A percentile compares a stretch with the other conserved stretches of the same genome.
Evolutionary conservation across 2,329 filamentous ascomycete species (phyloP).

Genomic region (Pestalotiopsis sp.): DNA sequence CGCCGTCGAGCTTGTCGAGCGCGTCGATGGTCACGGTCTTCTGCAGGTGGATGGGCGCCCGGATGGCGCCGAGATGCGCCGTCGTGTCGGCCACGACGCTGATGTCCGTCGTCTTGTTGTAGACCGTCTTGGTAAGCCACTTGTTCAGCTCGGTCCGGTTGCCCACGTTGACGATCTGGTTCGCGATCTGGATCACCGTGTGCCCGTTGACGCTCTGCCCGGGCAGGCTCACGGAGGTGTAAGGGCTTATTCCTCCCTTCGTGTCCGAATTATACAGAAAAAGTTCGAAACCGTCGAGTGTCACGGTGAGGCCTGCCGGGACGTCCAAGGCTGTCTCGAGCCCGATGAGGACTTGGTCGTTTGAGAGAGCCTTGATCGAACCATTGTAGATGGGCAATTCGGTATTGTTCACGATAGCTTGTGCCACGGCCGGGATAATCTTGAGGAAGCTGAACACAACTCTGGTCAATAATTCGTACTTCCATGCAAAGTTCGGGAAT

Average conservation of each 20-base stretch:
- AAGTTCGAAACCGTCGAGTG: constrained; percentile 36
- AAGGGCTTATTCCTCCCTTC: constrained; percentile 25
- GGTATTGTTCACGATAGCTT: constrained; percentile 38
- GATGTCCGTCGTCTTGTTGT: constrained; percentile 12
- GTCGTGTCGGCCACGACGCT: constrained; percentile 25
- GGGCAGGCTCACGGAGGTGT: constrained; percentile 29
- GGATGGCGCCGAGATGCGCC: constrained; percentile 35
- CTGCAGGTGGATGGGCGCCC: constrained; percentile 27
- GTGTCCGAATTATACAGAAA: constrained; percentile 34
- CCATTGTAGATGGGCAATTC: constrained; percentile 37
- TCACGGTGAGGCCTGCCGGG: constrained; percentile 35
- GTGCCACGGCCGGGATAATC: constrained; percentile 41
- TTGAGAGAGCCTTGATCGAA: constrained; percentile 34
- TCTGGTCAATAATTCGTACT: background rate
- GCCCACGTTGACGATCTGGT: constrained; percentile 17
- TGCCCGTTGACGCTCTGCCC: constrained; percentile 34
- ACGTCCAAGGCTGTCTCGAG: constrained; percentile 37
- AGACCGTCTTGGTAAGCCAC: constrained; percentile 16
- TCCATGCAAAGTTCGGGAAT: accelerated
- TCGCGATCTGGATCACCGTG: constrained; percentile 19
- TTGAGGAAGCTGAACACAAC: constrained; percentile 35
- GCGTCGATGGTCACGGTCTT: constrained; percentile 32
- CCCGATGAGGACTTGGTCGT: constrained; percentile 33
- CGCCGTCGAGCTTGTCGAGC: constrained; percentile 22
- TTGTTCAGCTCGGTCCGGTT: constrained; percentile 16